Conservation (phyloP, 23 red algal species). For the Porphyridium purpureum region DNA sequence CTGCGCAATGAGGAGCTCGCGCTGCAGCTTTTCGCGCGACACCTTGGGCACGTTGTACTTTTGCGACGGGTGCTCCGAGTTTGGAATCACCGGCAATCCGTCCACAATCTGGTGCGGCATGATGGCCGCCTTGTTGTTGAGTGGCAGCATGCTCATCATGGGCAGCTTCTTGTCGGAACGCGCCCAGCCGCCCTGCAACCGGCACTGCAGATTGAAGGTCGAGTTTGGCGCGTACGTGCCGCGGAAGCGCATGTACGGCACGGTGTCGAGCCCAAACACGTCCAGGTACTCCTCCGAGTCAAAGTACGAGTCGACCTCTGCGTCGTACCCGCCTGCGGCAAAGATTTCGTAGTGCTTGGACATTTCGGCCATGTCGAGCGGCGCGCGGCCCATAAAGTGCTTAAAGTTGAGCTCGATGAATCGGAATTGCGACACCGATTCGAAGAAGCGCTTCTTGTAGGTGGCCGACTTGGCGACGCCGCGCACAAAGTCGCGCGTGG, state of each 20-base stretch:
- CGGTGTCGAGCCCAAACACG: conserved; percentile 54
- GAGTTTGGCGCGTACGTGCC: conserved; percentile 53
- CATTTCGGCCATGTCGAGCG: conserved; percentile 40
- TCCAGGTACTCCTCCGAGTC: conserved; percentile 47
- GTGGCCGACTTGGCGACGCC: conserved; percentile 36
- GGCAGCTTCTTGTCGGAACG: conserved; percentile 34
- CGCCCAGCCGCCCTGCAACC: conserved; percentile 35
- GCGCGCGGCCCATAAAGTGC: conserved; percentile 48
- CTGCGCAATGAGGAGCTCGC: conserved; percentile 24
- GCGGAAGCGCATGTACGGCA: conserved; percentile 61
- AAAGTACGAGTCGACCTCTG: conserved; percentile 60
- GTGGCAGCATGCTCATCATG: conserved; percentile 1
- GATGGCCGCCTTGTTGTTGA: conserved; percentile 25
- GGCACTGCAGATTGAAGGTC: conserved; percentile 42
- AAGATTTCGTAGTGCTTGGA: conserved; percentile 45
- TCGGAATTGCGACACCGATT: conserved; percentile 31
- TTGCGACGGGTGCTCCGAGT: conserved; percentile 28
- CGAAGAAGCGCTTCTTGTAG: conserved; percentile 53
- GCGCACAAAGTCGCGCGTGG: conserved; percentile 38
- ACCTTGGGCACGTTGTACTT: conserved; percentile 32
- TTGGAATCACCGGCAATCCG: conserved; percentile 43
- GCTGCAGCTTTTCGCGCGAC: conserved; percentile 17
- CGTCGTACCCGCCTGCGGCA: conserved; percentile 51
- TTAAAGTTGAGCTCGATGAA: conserved; percentile 67
- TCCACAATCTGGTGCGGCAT: conserved; percentile 11